phyloP scores from a whole-genome alignment of 2,329 filamentous ascomycete species.

The Triangularia setosa region DNA sequence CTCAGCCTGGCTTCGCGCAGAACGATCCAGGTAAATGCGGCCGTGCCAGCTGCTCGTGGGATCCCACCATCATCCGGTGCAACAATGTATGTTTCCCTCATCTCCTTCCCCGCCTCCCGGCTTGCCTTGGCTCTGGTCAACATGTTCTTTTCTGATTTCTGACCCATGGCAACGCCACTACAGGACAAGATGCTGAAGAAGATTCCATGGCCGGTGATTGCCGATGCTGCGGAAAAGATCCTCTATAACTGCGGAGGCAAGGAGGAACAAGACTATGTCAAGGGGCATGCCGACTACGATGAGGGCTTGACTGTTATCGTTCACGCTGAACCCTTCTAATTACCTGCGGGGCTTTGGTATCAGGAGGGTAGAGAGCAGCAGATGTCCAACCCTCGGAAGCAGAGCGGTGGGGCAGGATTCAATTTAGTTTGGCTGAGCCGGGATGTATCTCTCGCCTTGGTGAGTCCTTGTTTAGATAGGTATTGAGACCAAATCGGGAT shows the following conservation, averaged over 20 bases:
- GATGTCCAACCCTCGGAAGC: too few species aligned
- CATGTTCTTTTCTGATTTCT: background rate
- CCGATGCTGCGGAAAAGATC: background rate
- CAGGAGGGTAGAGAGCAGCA: background rate
- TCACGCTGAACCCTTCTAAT: background rate
- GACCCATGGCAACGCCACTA: background rate
- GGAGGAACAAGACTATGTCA: background rate
- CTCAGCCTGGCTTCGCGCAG: background rate
- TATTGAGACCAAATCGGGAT: background rate
- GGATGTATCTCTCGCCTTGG: background rate
- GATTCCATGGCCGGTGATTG: background rate
- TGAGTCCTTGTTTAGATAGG: background rate
- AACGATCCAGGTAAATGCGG: conserved; percentile 19
- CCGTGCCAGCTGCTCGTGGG: conserved; percentile 23
- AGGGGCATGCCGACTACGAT: background rate
- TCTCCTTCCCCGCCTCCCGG: background rate
- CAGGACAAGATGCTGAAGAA: background rate
- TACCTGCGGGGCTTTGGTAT: background rate
- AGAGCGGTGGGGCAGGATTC: background rate
- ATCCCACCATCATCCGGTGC: conserved; percentile 25
- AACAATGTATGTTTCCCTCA: conserved; percentile 20
- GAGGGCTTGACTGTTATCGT: background rate
- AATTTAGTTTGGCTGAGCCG: background rate
- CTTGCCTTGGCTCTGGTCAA: background rate
- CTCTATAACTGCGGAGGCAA: background rate